phyloP scores from a whole-genome alignment of 306 rosid species.

The Sicyos baderoa region DNA sequence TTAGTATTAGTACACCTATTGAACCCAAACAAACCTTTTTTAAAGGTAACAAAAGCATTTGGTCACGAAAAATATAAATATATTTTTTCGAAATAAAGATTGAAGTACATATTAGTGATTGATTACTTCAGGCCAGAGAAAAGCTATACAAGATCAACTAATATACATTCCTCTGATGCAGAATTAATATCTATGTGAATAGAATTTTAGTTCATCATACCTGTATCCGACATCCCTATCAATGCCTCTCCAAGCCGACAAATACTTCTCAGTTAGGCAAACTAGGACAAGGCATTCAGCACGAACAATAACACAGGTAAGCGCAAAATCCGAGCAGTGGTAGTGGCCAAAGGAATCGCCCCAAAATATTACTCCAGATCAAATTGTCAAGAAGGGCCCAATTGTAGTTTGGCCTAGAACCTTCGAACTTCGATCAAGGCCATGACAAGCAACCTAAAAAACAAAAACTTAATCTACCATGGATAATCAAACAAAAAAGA shows the following conservation, averaged over 20 bases:
- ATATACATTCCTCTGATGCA: too few relatives aligned
- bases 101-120: neutral
- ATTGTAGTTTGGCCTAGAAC: slow-evolving; percentile 96
- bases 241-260: neutral
- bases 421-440: slow-evolving; percentile 88
- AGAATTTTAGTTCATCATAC: slow-evolving; percentile 17
- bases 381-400: slow-evolving; percentile 72
- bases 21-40: too few relatives aligned
- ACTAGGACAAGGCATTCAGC: slow-evolving; percentile 8
- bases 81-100: neutral
- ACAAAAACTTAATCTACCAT: slow-evolving; percentile 12
- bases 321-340: slow-evolving; percentile 19
- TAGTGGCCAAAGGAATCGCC: slow-evolving; percentile 16
- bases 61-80: neutral
- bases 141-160: neutral
- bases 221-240: slow-evolving; percentile 8
- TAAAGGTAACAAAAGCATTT: too few relatives aligned
- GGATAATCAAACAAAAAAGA: neutral
- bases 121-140: neutral
- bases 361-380: slow-evolving; percentile 28
- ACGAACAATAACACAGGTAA: neutral
- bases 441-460: slow-evolving; percentile 90
- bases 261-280: slow-evolving; percentile 1
- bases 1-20: too few relatives aligned
- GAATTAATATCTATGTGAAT: too few relatives aligned